Evolutionary conservation across 257 asterid genomes (phyloP), one percentile per base, ranked within the genome.

Genomic region (Fraxinus quadrangulata): DNA sequence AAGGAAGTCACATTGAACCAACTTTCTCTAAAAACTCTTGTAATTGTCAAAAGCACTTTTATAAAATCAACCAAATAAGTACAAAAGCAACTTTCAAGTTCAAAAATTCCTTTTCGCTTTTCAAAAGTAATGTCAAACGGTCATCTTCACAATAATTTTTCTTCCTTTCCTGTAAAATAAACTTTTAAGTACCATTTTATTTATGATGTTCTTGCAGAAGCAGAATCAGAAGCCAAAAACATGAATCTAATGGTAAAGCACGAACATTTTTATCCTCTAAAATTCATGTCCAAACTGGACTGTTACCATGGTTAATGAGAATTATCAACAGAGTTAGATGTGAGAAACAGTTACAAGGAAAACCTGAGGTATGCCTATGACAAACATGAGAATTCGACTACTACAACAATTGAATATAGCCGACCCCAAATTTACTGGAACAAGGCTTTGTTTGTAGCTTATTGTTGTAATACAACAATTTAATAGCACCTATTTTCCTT

Each of bases 401-500:
- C 67, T 77, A 74, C 77, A 78, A 70, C 78, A 59, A 59, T 61
- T 21, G 16, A 63, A 63, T 63, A 26, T 1, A 24, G 69, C 69
- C 36, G 0, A 63, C 69, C 36, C 68, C 69, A 63, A 63, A 63
- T 63, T 63, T 63, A 63, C 69, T 23, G 69, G 36, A 14, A 63
- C 4, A 26, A 63, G 33, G 69, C 69, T 63, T 26, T 63, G 17
- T 24, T 61, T 24, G 17, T 63, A 26, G 14, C 26, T 63, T 63
- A 16, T 63, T 10, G 34, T 24, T 59, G 67, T 59, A 59, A 21
- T 77, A 74, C 74, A 75, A 74, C 75, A 75, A 65, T 68, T 73
- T 71, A 75, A 17, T 45, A 74, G 78, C 45, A 81, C 31, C 83
- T 73, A 74, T 72, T 56, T 40, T 67, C 74, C 42, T 68, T 71